A percentile compares a stretch with the other conserved stretches of the same genome.
Conservation (phyloP, 441 rosid genomes). For the Bocquillonia castaneifolia region DNA sequence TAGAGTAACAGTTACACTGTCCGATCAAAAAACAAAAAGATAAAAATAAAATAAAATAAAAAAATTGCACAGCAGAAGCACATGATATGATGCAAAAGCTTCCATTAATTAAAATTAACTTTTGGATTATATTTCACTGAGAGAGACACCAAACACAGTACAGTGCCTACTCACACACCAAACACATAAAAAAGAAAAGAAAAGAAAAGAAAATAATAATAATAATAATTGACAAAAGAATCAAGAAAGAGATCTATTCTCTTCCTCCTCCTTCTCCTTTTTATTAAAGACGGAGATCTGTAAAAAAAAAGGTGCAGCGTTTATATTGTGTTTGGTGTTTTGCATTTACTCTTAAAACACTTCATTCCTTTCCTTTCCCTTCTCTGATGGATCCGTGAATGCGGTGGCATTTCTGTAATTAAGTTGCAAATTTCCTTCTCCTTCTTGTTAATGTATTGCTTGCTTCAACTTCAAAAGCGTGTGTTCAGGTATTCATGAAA, state of each 20-base stretch:
- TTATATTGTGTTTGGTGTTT: not conserved
- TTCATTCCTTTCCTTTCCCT: not conserved
- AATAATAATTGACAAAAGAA: not conserved
- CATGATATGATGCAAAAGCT: not conserved
- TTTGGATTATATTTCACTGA: not conserved
- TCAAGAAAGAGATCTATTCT: not conserved
- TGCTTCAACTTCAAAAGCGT: too few species aligned
- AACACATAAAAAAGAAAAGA: too few species aligned
- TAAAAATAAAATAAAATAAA: not conserved
- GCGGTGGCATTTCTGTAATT: not conserved
- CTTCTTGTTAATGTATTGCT: too few species aligned
- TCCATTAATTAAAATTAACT: not conserved
- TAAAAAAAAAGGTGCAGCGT: not conserved
- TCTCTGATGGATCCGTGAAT: conserved; percentile 4
- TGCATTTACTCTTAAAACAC: conserved; percentile 10
- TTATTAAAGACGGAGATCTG: too few species aligned
- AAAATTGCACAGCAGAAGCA: not conserved
- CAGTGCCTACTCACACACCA: too few species aligned
- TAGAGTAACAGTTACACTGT: not conserved
- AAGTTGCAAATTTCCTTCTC: not conserved
- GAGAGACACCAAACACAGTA: not conserved
- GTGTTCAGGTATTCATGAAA: too few species aligned
- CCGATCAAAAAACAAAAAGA: not conserved
- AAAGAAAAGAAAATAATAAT: not conserved
- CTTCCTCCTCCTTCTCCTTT: too few species aligned